Evolutionary conservation across 257 asterid genomes (phyloP).

Genomic region (Lycium barbarum): DNA sequence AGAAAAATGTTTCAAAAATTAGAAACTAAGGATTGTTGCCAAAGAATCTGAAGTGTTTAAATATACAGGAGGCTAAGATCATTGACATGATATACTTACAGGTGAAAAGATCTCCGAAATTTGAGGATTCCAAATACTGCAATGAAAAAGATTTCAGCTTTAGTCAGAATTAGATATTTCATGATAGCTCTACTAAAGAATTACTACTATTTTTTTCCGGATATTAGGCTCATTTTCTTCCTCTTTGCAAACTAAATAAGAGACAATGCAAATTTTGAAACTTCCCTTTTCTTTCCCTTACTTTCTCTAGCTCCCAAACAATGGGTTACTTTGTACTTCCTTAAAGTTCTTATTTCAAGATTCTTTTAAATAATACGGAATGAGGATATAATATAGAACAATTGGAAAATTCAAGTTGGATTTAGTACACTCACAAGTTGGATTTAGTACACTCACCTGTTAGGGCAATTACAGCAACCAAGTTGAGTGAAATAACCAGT

Average conservation of each 20-base stretch:
- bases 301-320: conserved; percentile 8
- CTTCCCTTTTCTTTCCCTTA: background rate
- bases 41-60: background rate
- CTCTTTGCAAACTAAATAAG: background rate
- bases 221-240: background rate
- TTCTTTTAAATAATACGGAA: background rate
- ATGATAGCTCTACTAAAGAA: background rate
- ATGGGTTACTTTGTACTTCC: background rate
- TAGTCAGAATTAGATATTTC: background rate
- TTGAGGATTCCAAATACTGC: conserved; percentile 54
- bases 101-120: conserved; percentile 31
- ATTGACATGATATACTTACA: conserved; percentile 41
- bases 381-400: background rate
- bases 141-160: conserved; percentile 19
- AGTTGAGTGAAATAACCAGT: conserved; percentile 52
- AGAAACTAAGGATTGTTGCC: background rate
- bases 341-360: background rate
- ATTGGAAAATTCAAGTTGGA: background rate
- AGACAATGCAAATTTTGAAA: background rate
- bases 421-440: too few relatives aligned
- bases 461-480: conserved; percentile 57
- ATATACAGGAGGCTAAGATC: background rate
- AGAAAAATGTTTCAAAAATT: background rate
- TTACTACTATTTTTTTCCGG: background rate
- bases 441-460: conserved; percentile 55